Base-by-base conservation (phyloP, 2,329 filamentous ascomycete species). In the Spiromastix sp. region DNA sequence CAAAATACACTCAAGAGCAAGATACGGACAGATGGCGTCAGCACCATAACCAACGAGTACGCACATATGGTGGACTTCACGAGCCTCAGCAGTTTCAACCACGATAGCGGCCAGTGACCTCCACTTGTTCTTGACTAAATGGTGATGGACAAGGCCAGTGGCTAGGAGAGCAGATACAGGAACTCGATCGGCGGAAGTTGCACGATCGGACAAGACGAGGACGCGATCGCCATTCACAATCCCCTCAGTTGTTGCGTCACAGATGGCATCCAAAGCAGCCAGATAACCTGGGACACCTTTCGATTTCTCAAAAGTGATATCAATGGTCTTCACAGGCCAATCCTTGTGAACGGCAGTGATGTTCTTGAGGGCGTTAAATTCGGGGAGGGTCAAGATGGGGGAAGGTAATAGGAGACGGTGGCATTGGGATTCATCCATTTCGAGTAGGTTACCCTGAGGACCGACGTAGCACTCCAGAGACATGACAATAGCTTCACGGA, bases 61-160 rank as follows among this genome's bases (percentile, higher is more conserved):
- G 66, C 85, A 94, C 85, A 95, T 93, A 66, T 96, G 89, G 61
- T 96, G 89, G 5, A 96, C 89, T 63, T 96, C 89, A 64, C 89
- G 85, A 49, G 89, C 89, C 60, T 96, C 89, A 30, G 82, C 89
- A 44, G 87, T 94, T 68, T 96, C 89, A 21, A 94, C 76, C 26
- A 94, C 72, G 30, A 96, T 66, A 30, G 87, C 89, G 47, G 77
- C 85, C 62, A 87, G 76, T 9, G 89, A 87, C 58, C 89, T 76
- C 85, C 87, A 93, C 66, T 93, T 89, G 72, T 94, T 95, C 61
- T 81, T 82, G 42, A 95, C 86, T 47, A 96, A 71, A 59, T 95
- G 86, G 55, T 95, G 89, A 61, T 96, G 89, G 16, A 95, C 83
- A 72, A 95, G 85, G 55, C 85, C 85, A 36, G 85, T 93, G 26